Conservation (phyloP, 164 flowering plant genomes). For the Brasenia schreberi region DNA sequence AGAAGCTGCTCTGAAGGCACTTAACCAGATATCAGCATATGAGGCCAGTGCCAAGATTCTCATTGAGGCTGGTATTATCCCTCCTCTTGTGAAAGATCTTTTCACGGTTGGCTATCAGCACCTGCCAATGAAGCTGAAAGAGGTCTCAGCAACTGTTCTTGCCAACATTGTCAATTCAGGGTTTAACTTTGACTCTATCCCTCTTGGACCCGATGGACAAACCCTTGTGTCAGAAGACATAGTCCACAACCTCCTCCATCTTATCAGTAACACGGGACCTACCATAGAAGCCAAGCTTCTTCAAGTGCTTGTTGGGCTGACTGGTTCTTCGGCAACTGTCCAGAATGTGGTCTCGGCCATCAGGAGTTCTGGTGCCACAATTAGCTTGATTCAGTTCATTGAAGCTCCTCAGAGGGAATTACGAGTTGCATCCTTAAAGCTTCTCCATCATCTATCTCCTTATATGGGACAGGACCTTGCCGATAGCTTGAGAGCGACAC, state of each 20-base stretch:
- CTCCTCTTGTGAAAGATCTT: constrained; percentile 80
- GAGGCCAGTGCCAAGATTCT: constrained; percentile 68
- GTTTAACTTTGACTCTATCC: constrained; percentile 46
- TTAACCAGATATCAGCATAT: constrained; percentile 75
- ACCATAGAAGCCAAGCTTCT: constrained; percentile 89
- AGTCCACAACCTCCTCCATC: constrained; percentile 72
- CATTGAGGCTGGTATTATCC: constrained; percentile 77
- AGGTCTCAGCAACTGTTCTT: constrained; percentile 88
- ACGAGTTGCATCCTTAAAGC: constrained; percentile 70
- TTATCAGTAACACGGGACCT: constrained; percentile 97
- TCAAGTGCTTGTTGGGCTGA: constrained; percentile 94
- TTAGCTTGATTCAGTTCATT: constrained; percentile 88
- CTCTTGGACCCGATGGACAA: constrained; percentile 60
- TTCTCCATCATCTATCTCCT: constrained; percentile 74
- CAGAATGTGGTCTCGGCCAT: constrained; percentile 65
- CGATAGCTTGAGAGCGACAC: constrained; percentile 57
- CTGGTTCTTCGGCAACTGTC: constrained; percentile 43
- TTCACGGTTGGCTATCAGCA: constrained; percentile 66
- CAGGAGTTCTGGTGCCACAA: constrained; percentile 80
- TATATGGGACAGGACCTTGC: constrained; percentile 84
- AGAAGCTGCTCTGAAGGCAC: constrained; percentile 82
- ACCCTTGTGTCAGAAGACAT: constrained; percentile 84
- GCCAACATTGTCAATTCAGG: constrained; percentile 74
- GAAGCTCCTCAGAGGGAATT: constrained; percentile 84
- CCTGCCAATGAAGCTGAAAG: constrained; percentile 79